A percentile compares a stretch with the other conserved stretches of the same genome.
These are phyloP conservation scores for Spathaspora arborariae DNA, from an alignment of 805 yeast species.

Conservation along the genomic window DNA sequence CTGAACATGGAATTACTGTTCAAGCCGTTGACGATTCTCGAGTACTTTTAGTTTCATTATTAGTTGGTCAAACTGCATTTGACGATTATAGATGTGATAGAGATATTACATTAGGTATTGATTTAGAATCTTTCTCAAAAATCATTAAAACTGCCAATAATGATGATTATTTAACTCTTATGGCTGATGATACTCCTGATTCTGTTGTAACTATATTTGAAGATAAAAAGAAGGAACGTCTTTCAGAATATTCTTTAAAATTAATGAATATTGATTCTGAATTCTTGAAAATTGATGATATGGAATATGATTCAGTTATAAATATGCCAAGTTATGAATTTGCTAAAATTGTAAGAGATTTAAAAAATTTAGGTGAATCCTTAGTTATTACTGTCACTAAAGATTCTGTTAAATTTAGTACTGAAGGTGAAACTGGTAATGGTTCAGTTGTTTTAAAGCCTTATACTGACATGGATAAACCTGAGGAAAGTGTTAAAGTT, in stretches of 20 bases:
- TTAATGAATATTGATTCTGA: slow-evolving; percentile 97
- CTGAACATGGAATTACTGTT: slow-evolving; percentile 90
- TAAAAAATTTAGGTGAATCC: slow-evolving; percentile 83
- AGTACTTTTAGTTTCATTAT: slow-evolving; percentile 83
- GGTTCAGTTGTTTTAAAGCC: slow-evolving; percentile 88
- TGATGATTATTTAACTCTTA: slow-evolving; percentile 80
- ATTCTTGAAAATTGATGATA: slow-evolving; percentile 87
- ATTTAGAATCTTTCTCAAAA: slow-evolving; percentile 81
- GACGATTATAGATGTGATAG: slow-evolving; percentile 93
- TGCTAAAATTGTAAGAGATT: slow-evolving; percentile 84
- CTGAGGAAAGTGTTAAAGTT: slow-evolving; percentile 71
- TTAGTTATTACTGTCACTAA: slow-evolving; percentile 82
- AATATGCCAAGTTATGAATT: slow-evolving; percentile 87
- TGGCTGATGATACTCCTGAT: slow-evolving; percentile 88
- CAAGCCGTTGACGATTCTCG: slow-evolving; percentile 98
- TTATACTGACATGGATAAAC: slow-evolving; percentile 71
- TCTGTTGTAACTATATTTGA: slow-evolving; percentile 78
- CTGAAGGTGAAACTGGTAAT: slow-evolving; percentile 89
- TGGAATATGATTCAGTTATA: slow-evolving; percentile 83
- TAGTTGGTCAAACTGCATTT: slow-evolving; percentile 86
- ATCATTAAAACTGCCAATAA: slow-evolving; percentile 88
- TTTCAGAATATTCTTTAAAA: slow-evolving; percentile 86
- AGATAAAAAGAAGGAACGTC: slow-evolving; percentile 85
- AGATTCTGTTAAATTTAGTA: slow-evolving; percentile 83
- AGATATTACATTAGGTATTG: slow-evolving; percentile 86